Percentiles rank a stretch among this genome's conserved stretches.
phyloP scores from a whole-genome alignment of 2,329 filamentous ascomycete species.

The Colletotrichum abscissum region DNA sequence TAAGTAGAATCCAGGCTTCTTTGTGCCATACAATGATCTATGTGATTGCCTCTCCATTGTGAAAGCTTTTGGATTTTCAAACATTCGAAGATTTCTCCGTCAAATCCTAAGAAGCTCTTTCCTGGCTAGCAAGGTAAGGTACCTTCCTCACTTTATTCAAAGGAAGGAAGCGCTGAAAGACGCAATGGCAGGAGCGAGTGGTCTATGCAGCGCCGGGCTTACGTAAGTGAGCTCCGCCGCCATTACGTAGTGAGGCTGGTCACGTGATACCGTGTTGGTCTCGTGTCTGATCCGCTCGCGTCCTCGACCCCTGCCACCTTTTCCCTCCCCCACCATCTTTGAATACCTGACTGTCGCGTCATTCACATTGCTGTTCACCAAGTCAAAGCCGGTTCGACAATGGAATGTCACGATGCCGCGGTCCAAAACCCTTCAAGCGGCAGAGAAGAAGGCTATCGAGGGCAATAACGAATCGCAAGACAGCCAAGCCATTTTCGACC shows the following conservation, averaged over 20 bases:
- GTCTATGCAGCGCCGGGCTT: not conserved
- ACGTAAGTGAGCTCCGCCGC: not conserved
- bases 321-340: not conserved
- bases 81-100: too few species aligned
- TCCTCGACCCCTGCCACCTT: not conserved
- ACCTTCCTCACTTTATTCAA: too few species aligned
- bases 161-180: too few species aligned
- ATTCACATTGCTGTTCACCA: not conserved
- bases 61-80: too few species aligned
- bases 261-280: not conserved
- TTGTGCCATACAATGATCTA: too few species aligned
- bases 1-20: too few species aligned
- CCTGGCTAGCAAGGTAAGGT: too few species aligned
- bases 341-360: not conserved
- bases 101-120: too few species aligned
- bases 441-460: conserved; percentile 42
- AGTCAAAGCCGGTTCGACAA: not conserved
- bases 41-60: too few species aligned
- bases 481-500: conserved; percentile 54
- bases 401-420: conserved; percentile 42
- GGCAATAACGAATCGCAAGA: conserved; percentile 55
- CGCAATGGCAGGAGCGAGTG: too few species aligned
- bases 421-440: conserved; percentile 41
- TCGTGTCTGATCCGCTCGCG: not conserved
- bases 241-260: not conserved